Percentiles rank a stretch among this genome's conserved stretches.
Evolutionary conservation across 768 basidiomycete species (phyloP).

Genomic region (Antrodiella citrinella): DNA sequence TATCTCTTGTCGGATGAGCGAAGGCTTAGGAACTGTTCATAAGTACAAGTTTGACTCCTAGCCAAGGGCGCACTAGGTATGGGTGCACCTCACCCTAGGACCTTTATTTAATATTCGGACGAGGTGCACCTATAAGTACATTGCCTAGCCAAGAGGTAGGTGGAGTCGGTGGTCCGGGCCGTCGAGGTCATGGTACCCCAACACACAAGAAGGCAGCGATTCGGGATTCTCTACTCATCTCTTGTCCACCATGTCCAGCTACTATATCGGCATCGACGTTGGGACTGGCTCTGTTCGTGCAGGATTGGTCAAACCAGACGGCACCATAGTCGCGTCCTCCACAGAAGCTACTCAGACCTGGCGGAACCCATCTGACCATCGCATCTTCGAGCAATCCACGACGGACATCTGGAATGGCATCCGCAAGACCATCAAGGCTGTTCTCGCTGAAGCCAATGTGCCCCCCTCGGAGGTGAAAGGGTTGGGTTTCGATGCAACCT

Average conservation of each 20-base stretch:
- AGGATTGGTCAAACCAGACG: conserved; percentile 61
- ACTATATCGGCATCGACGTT: conserved; percentile 75
- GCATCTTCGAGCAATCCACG: conserved; percentile 96
- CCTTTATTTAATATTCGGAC: too few relatives aligned
- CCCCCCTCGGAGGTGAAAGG: conserved; percentile 66
- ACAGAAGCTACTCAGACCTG: conserved; percentile 80
- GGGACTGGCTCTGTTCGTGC: conserved; percentile 94
- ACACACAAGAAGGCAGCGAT: not conserved
- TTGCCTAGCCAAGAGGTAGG: too few relatives aligned
- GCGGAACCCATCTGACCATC: conserved; percentile 76
- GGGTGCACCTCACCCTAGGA: too few relatives aligned
- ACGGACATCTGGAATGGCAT: conserved; percentile 78
- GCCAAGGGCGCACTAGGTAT: too few relatives aligned
- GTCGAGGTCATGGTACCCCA: not conserved
- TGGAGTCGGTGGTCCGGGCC: not conserved
- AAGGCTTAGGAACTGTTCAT: too few relatives aligned
- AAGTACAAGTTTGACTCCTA: too few relatives aligned
- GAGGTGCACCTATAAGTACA: too few relatives aligned
- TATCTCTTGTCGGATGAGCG: too few relatives aligned
- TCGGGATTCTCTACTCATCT: not conserved
- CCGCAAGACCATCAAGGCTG: conserved; percentile 49
- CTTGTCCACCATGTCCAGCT: conserved; percentile 13
- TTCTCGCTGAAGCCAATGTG: conserved; percentile 51
- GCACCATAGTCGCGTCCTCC: conserved; percentile 68
- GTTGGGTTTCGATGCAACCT: conserved; percentile 93